Evolutionary conservation across 2,329 filamentous ascomycete species (phyloP), one percentile per base, ranked within the genome.

Genomic region (Aspergillus tanneri): DNA sequence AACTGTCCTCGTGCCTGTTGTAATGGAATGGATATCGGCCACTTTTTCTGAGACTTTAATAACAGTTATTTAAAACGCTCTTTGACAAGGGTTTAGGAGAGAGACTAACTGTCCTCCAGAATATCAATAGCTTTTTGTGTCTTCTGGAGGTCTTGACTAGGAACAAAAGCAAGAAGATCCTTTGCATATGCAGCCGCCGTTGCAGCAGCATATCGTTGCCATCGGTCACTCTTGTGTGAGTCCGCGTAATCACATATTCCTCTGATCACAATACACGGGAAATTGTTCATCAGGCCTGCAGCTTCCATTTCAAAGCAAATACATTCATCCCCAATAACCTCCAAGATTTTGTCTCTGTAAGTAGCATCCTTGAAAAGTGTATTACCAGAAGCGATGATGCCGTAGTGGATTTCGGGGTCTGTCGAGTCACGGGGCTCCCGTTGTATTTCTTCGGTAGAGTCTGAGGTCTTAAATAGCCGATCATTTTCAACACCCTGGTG

Each of bases 351-450:
- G 32, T 58, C 56, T 12, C 47, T 39, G 6, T 14, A 4, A 22
- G 36, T 41, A 10, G 43, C 39, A 27, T 55, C 46, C 25, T 51
- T 55, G n/a, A 59, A 19, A 11, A 60, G 24, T 23, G 57, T 54
- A 35, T 67, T 63, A 2, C 56, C 60, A 3, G 64, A 66, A 7
- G 47, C 62, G 24, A 66, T 61, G 0, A 46, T 49, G 1, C 62
- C 61, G 34, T 65, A 63, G 30, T 66, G 59, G 16, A 63, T 47
- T 9, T 39, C 40, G 0, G 59, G 59, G 14, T 50, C 47, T 2
- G 25, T 45, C 4, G 34, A 45, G 6, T 46, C 44, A 28, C 49
- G 46, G 11, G 4, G 2, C 14, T 32, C 40, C 32, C 55, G 48
- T 25, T 50, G 16, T 14, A 52, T 18, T 36, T 32, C 21, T 7